Base-by-base conservation (phyloP, 2,329 filamentous ascomycete species). In the Neoscytalidium dimidiatum region DNA sequence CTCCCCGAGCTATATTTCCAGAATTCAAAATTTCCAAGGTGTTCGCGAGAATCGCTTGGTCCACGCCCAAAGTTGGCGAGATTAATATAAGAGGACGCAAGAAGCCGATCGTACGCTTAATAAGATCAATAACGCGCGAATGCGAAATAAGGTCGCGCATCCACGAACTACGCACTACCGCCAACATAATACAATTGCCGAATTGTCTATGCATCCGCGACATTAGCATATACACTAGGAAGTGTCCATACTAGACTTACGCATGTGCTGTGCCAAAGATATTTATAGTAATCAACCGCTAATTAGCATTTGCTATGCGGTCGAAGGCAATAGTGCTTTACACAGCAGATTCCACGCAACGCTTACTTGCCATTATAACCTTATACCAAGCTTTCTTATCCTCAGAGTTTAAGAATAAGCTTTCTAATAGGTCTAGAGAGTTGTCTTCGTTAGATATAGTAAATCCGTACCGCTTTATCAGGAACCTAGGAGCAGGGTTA, bases 201-300 rank as follows among this genome's bases (percentile, higher is more conserved):
- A 96, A 99, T 92, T 99, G 95, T 5, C 94, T 96, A 44, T 21
- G 14, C 33, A 67, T 38, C 17, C 4, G 51, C 19, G 26, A 33
- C 38, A 61, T 71, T 64, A 44, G 57, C 44, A 66, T 43, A 41
- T 77, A 73, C 65, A 53, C 31, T 51, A 44, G 46, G 61, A 11
- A 43, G 6, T 13, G 2, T 13, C 52, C 51, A 53, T 19, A 0
- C 13, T 60, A 11, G 13, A 88, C 92, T 87, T 91, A 96, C 92
- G 94, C 94, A 83, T 97, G 94, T 67, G 93, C 91, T 19, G 94
- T 98, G 61, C 94, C 94, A 78, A 97, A 96, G 26, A 97, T 89
- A 71, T 97, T 98, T 17, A 95, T 98, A 63, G 97, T 89, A 58
- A 97, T 90, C 9, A 91, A 87, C 29, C 92, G 86, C 67, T 85